Evolutionary conservation across 345 rosid genomes (phyloP).

Genomic region (Trapa incisa): DNA sequence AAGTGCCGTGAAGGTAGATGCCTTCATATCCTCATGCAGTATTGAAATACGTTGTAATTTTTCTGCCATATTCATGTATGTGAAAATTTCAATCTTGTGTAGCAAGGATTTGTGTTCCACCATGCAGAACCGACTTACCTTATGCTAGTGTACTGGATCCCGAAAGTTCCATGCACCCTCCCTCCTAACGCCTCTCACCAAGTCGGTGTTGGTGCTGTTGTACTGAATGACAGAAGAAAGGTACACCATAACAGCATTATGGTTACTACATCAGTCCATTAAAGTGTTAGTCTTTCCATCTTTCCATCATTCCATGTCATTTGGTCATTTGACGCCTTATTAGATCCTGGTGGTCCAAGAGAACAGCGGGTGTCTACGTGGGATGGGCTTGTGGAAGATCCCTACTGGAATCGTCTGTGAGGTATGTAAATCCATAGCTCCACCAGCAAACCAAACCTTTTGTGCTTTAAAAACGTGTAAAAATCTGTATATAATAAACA

Average conservation of each 20-base stretch:
- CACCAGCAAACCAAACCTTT: background rate
- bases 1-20: conserved; percentile 50
- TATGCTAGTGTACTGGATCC: conserved; percentile 81
- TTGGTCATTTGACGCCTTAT: background rate
- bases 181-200: conserved; percentile 75
- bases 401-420: conserved; percentile 78
- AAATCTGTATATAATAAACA: background rate
- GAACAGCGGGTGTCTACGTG: conserved; percentile 42
- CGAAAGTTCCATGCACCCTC: conserved; percentile 41
- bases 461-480: background rate
- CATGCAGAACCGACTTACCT: conserved; percentile 78
- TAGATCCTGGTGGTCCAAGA: conserved; percentile 81
- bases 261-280: background rate
- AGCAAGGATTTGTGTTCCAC: conserved; percentile 73
- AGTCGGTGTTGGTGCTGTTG: conserved; percentile 60
- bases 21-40: background rate
- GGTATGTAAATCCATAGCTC: conserved; percentile 20
- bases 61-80: background rate
- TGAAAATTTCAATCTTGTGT: background rate
- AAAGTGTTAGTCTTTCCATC: background rate
- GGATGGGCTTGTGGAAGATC: conserved; percentile 65
- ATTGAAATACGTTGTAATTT: background rate
- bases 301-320: too few species aligned
- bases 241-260: conserved; percentile 18
- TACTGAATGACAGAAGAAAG: conserved; percentile 61